Evolutionary conservation across 1,139 yeast species (phyloP).

Genomic region (Taiozyma onychis): DNA sequence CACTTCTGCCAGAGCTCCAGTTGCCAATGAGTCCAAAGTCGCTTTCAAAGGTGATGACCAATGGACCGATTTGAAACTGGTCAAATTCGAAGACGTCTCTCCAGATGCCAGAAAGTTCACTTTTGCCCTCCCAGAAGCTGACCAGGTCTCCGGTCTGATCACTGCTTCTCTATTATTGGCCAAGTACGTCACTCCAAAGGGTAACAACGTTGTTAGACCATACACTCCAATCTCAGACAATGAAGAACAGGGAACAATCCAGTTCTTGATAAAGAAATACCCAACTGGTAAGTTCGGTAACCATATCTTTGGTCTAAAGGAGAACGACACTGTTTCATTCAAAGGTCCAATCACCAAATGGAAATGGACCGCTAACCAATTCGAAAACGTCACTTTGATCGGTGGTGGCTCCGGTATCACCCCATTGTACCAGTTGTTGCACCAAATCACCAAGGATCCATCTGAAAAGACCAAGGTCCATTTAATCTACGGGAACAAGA

Average conservation of each 20-base stretch:
- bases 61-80: conserved; percentile 78
- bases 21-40: conserved; percentile 44
- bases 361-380: conserved; percentile 87
- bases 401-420: conserved; percentile 98
- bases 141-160: conserved; percentile 70
- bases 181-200: conserved; percentile 79
- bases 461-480: conserved; percentile 80
- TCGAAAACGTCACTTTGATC: conserved; percentile 70
- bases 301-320: conserved; percentile 67
- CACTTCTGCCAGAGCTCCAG: conserved; percentile 21
- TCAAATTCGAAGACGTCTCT: conserved; percentile 50
- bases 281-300: conserved; percentile 78
- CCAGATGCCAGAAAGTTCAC: conserved; percentile 59
- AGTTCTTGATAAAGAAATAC: conserved; percentile 80
- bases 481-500: conserved; percentile 73
- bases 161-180: conserved; percentile 79
- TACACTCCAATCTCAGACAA: conserved; percentile 86
- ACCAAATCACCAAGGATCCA: conserved; percentile 65
- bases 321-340: conserved; percentile 78
- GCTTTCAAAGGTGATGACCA: conserved; percentile 65
- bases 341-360: conserved; percentile 94
- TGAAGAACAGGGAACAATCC: conserved; percentile 66
- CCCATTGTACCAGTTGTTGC: conserved; percentile 83
- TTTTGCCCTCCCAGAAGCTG: conserved; percentile 65
- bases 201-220: conserved; percentile 88